These are phyloP conservation scores for Lepraria neglecta DNA, from an alignment of 495 filamentous ascomycete genomes.

Conservation along the genomic window DNA sequence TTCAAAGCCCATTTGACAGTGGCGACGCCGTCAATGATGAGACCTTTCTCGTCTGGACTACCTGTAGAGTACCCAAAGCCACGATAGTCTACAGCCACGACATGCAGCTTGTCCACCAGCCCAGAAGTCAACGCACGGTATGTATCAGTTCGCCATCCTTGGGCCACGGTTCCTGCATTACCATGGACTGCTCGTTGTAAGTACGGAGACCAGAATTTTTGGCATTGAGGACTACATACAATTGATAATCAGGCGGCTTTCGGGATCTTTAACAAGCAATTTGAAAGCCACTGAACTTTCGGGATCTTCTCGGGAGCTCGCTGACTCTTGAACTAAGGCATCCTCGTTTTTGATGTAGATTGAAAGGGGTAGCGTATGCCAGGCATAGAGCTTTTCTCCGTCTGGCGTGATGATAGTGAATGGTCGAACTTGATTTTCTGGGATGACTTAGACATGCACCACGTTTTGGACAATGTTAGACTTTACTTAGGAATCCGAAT, in stretches of 20 bases:
- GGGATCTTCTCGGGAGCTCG: slow-evolving; percentile 39
- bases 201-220: background rate
- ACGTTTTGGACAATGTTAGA: background rate
- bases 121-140: slow-evolving; percentile 42
- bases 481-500: slow-evolving; percentile 72
- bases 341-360: slow-evolving; percentile 47
- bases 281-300: slow-evolving; percentile 44
- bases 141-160: slow-evolving; percentile 46
- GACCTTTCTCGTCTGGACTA: slow-evolving; percentile 68
- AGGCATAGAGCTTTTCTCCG: slow-evolving; percentile 53
- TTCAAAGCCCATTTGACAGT: slow-evolving; percentile 62
- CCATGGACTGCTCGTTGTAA: slow-evolving; percentile 32
- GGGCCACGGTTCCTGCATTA: slow-evolving; percentile 50
- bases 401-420: slow-evolving; percentile 52
- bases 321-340: slow-evolving; percentile 39
- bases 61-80: slow-evolving; percentile 82
- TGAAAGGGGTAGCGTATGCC: slow-evolving; percentile 55
- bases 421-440: slow-evolving; percentile 55
- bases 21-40: slow-evolving; percentile 72
- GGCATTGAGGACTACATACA: slow-evolving; percentile 37
- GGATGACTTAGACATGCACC: background rate
- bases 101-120: slow-evolving; percentile 42
- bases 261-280: slow-evolving; percentile 49
- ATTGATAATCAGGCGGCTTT: slow-evolving; percentile 51
- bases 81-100: slow-evolving; percentile 78